A percentile compares a stretch with the other conserved stretches of the same genome.
Evolutionary conservation across 2,329 filamentous ascomycete species (phyloP).

Genomic region (Fusarium sp.): DNA sequence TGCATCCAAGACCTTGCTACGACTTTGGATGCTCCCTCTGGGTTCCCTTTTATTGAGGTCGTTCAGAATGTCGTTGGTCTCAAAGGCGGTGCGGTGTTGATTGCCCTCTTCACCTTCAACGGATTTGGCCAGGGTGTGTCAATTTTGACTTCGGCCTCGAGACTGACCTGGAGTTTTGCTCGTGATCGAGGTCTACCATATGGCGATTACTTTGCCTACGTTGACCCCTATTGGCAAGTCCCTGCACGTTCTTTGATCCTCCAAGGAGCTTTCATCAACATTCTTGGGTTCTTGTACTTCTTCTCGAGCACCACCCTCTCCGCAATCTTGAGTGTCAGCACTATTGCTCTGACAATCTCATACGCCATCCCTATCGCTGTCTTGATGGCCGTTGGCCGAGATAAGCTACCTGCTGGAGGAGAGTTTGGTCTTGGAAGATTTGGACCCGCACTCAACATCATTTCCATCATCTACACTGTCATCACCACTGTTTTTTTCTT

Average conservation of each 20-base stretch:
- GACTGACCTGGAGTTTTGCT: constrained; percentile 62
- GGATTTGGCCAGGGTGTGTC: constrained; percentile 61
- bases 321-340: constrained; percentile 63
- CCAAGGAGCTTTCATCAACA: constrained; percentile 52
- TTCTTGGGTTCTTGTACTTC: constrained; percentile 62
- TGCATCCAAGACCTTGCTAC: constrained; percentile 56
- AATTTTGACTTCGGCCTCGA: constrained; percentile 59
- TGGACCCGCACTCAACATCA: constrained; percentile 52
- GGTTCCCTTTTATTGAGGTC: constrained; percentile 59
- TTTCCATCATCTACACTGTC: constrained; percentile 59
- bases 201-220: constrained; percentile 53
- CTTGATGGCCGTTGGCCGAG: constrained; percentile 58
- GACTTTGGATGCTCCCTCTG: constrained; percentile 49
- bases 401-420: constrained; percentile 55
- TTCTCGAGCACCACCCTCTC: constrained; percentile 61
- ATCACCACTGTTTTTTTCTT: constrained; percentile 64
- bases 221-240: constrained; percentile 58
- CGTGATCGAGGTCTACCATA: constrained; percentile 58
- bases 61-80: constrained; percentile 47
- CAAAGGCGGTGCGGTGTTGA: constrained; percentile 52
- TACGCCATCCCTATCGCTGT: constrained; percentile 57
- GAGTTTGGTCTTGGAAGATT: constrained; percentile 56
- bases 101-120: constrained; percentile 63
- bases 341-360: constrained; percentile 63
- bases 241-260: constrained; percentile 60